Percentiles rank a stretch among this genome's conserved stretches.
Evolutionary conservation across 257 asterid species (phyloP).

Genomic region (Leonotis leonurus): DNA sequence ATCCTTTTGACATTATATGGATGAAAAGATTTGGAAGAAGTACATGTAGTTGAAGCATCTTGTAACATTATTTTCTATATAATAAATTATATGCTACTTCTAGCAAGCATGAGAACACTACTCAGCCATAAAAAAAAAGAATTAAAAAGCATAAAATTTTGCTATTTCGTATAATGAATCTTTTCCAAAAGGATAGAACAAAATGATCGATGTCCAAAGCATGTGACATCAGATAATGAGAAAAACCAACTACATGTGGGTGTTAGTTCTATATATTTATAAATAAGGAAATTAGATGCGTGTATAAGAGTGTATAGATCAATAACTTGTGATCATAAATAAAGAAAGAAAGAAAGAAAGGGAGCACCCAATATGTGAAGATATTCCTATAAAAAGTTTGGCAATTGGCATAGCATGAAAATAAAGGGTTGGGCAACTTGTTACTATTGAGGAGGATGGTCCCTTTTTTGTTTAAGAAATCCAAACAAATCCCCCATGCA

Average conservation of each 20-base stretch:
- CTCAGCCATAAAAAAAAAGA: neutral
- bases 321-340: neutral
- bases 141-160: neutral
- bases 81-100: neutral
- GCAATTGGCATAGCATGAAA: neutral
- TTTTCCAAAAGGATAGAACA: neutral
- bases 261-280: neutral
- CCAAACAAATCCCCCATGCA: conserved; percentile 13
- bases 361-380: neutral
- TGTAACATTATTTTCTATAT: too few relatives aligned
- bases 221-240: neutral
- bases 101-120: neutral
- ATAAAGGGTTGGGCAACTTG: conserved; percentile 7
- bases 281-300: neutral
- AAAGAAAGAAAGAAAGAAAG: neutral
- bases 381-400: conserved; percentile 2
- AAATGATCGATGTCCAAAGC: neutral
- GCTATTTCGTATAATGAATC: neutral
- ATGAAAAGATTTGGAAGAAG: neutral
- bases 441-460: conserved; percentile 11
- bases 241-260: neutral
- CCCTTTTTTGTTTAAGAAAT: conserved; percentile 7
- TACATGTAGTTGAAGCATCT: neutral
- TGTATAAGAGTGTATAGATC: neutral
- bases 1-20: neutral